Percentiles rank a stretch among this genome's conserved stretches.
Conservation (phyloP, 2,329 filamentous ascomycete genomes). For the Lithohypha guttulata region DNA sequence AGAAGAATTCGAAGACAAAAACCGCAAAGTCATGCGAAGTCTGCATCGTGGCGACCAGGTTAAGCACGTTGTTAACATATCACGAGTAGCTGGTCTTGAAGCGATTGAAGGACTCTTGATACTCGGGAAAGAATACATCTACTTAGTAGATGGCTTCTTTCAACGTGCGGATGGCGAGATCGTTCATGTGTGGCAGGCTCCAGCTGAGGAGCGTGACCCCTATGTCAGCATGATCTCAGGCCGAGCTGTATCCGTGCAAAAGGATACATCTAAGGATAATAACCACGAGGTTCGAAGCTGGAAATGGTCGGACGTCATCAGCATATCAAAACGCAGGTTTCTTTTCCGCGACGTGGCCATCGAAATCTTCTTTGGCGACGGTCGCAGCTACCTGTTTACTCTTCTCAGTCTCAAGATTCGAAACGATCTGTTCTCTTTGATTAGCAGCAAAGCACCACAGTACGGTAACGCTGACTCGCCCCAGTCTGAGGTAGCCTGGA, state of each 20-base stretch:
- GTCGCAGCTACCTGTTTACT: slow-evolving; percentile 85
- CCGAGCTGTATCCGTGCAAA: slow-evolving; percentile 52
- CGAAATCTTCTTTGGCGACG: slow-evolving; percentile 96
- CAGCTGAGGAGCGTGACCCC: slow-evolving; percentile 80
- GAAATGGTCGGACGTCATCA: slow-evolving; percentile 90
- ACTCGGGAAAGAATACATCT: slow-evolving; percentile 80
- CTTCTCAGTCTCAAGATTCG: slow-evolving; percentile 62
- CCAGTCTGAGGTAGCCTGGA: slow-evolving; percentile 81
- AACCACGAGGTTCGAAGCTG: slow-evolving; percentile 82
- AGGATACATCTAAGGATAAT: slow-evolving; percentile 36
- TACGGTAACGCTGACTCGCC: slow-evolving; percentile 59
- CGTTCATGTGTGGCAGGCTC: slow-evolving; percentile 90
- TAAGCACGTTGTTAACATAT: slow-evolving; percentile 89
- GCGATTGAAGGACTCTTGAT: slow-evolving; percentile 90
- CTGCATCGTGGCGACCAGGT: slow-evolving; percentile 84
- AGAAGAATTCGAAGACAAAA: slow-evolving; percentile 91
- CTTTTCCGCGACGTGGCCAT: slow-evolving; percentile 90
- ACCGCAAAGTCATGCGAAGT: slow-evolving; percentile 92
- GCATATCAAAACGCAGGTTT: slow-evolving; percentile 89
- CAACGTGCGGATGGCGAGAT: slow-evolving; percentile 92
- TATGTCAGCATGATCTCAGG: slow-evolving; percentile 90
- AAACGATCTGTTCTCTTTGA: slow-evolving; percentile 69
- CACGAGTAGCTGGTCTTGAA: slow-evolving; percentile 84
- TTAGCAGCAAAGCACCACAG: slow-evolving; percentile 70
- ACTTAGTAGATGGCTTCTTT: slow-evolving; percentile 94